These are phyloP conservation scores for Digitaria exilis DNA, from an alignment of 202 grass and related monocot species.

Conservation along the genomic window DNA sequence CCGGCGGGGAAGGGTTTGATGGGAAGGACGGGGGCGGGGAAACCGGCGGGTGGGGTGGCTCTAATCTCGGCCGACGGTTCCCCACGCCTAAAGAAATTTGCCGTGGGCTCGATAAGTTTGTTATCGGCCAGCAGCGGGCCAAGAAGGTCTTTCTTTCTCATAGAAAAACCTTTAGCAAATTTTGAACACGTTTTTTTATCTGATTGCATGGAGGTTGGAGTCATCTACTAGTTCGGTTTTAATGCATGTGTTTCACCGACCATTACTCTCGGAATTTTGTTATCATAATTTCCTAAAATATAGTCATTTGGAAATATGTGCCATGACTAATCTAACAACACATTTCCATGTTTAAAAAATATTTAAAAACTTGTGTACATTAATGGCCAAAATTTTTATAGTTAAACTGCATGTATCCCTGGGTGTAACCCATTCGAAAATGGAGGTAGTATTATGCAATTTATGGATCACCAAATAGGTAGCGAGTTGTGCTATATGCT, in stretches of 20 bases:
- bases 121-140: conserved; percentile 66
- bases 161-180: background rate
- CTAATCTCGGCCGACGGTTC: conserved; percentile 49
- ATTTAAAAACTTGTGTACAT: background rate
- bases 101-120: conserved; percentile 64
- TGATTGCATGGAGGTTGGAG: background rate
- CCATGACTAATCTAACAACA: background rate
- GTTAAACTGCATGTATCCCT: background rate
- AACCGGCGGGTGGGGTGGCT: conserved; percentile 48
- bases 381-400: background rate
- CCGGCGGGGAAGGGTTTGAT: conserved; percentile 42
- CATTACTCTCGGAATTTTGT: background rate
- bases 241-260: background rate
- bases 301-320: background rate
- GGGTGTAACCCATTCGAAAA: background rate
- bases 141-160: conserved; percentile 57
- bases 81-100: conserved; percentile 72
- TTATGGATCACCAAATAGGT: background rate
- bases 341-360: background rate
- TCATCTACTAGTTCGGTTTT: background rate
- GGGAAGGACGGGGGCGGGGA: conserved; percentile 28
- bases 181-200: background rate
- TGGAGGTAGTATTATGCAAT: background rate
- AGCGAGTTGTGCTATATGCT: background rate
- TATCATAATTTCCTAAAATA: background rate